Conservation (phyloP, 495 filamentous ascomycete genomes). For the Talaromyces ruber region DNA sequence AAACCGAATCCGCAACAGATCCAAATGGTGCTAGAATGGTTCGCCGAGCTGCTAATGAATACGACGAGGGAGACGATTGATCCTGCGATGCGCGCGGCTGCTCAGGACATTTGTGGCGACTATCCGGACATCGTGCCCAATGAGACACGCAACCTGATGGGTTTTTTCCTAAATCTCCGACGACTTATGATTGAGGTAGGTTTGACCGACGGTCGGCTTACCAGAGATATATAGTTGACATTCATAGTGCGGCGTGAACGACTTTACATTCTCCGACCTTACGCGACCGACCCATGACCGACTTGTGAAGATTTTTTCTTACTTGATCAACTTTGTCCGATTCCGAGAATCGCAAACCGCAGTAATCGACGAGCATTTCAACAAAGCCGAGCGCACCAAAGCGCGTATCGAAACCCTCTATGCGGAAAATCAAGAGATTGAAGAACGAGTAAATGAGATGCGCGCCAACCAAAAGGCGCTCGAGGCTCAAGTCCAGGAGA, state of each 20-base stretch:
- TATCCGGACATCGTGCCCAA: slow-evolving; percentile 72
- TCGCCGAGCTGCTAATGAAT: slow-evolving; percentile 88
- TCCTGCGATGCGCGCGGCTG: slow-evolving; percentile 85
- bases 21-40: slow-evolving; percentile 96
- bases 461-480: slow-evolving; percentile 63
- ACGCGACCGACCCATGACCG: slow-evolving; percentile 81
- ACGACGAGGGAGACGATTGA: slow-evolving; percentile 83
- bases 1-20: slow-evolving; percentile 91
- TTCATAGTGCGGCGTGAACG: slow-evolving; percentile 71
- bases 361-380: slow-evolving; percentile 85
- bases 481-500: slow-evolving; percentile 70
- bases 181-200: slow-evolving; percentile 64
- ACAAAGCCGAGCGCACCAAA: slow-evolving; percentile 79
- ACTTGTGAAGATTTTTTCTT: slow-evolving; percentile 85
- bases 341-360: slow-evolving; percentile 85
- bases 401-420: slow-evolving; percentile 78
- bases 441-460: slow-evolving; percentile 73
- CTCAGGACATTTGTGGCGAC: slow-evolving; percentile 75
- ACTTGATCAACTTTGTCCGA: slow-evolving; percentile 95
- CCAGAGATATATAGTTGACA: slow-evolving; percentile 6
- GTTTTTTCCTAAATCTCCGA: slow-evolving; percentile 74
- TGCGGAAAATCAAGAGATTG: slow-evolving; percentile 77
- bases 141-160: slow-evolving; percentile 87
- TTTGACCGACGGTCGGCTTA: not conserved
- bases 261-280: slow-evolving; percentile 87